Base-by-base conservation (phyloP, 257 asterid genomes). In the Euphrasia confusa region DNA sequence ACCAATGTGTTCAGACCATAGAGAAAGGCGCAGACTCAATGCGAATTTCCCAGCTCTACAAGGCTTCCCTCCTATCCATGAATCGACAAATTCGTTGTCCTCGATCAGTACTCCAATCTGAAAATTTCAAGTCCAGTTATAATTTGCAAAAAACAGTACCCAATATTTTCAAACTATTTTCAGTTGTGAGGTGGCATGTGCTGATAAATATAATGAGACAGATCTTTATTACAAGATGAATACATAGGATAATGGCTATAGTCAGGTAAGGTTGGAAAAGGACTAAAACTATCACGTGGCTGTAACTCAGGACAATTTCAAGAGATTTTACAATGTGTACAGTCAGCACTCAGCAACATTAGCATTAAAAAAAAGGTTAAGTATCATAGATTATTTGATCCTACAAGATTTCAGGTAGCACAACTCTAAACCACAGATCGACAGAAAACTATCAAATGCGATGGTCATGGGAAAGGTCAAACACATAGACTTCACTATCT, bases 1-100 rank as follows among this genome's bases (percentile, higher is more conserved):
- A 64, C 97, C 99, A 71, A 92, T 89, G 74, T 92, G 97, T 78
- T 92, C 99, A 13, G 95, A 83, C 99, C 97, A 92, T 10, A 92
- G 75, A 8, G 99, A 84, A 70, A 84, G 86, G 65, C 99, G 87
- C 58, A 92, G 88, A 64, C 96, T 92, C 66, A 62, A 73, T 33
- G 99, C 80, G 65, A 92, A 89, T 72, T 89, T 92, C 70, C 99
- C 99, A 26, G 96, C 97, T 80, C 73, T 83, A 84, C 89, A 80
- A 32, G 89, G 64, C 74, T 75, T 86, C 64, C 96, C 97, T 59
- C 94, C 95, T 78, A 92, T 89, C 75, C 44, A 75, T 55, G 97
- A 92, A 70, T 92, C 86, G 47, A 92, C 79, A 61, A 83, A 74
- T 76, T 84, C 99, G 60, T 78, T 92, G 80, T 92, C 99, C 84